A percentile compares a stretch with the other conserved stretches of the same genome.
Evolutionary conservation across 306 rosid species (phyloP).

Genomic region (Glycine tomentella): DNA sequence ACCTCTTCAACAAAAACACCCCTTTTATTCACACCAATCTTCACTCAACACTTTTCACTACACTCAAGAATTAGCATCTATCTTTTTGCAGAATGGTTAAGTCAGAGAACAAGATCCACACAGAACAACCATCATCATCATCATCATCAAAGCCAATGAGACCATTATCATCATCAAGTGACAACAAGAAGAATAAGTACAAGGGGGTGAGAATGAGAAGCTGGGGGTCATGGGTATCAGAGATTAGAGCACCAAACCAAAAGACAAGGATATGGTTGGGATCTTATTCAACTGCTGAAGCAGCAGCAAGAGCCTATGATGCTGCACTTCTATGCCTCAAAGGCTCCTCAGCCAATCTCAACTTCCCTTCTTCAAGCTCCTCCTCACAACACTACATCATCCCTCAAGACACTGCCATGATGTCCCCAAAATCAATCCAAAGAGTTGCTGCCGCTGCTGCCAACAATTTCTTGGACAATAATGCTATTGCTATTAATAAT

Average conservation of each 20-base stretch:
- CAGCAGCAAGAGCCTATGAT: conserved; percentile 98
- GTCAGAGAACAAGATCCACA: conserved; percentile 64
- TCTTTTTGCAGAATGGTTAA: conserved; percentile 66
- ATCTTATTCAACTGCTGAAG: conserved; percentile 92
- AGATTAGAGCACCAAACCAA: conserved; percentile 96
- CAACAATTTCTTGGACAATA: conserved; percentile 47
- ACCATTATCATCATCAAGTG: conserved; percentile 32
- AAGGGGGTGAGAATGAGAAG: conserved; percentile 99
- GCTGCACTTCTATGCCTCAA: conserved; percentile 96
- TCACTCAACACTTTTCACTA: neutral
- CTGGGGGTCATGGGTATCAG: conserved; percentile 99
- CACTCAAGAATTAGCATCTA: too few species aligned
- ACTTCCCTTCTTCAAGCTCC: conserved; percentile 64
- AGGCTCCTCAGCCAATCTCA: conserved; percentile 82
- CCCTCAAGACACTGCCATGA: conserved; percentile 54
- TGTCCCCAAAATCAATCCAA: conserved; percentile 93
- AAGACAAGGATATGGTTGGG: conserved; percentile 99
- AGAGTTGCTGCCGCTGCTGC: conserved; percentile 88
- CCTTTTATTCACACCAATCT: conserved; percentile 10
- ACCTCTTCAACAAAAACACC: conserved; percentile 32
- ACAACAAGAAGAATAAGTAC: conserved; percentile 71
- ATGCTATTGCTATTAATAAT: neutral
- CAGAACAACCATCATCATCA: conserved; percentile 50
- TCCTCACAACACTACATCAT: conserved; percentile 45
- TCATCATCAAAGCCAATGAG: conserved; percentile 44